Base-by-base conservation (phyloP, 129 eudicot species). In the Daucus carota region DNA sequence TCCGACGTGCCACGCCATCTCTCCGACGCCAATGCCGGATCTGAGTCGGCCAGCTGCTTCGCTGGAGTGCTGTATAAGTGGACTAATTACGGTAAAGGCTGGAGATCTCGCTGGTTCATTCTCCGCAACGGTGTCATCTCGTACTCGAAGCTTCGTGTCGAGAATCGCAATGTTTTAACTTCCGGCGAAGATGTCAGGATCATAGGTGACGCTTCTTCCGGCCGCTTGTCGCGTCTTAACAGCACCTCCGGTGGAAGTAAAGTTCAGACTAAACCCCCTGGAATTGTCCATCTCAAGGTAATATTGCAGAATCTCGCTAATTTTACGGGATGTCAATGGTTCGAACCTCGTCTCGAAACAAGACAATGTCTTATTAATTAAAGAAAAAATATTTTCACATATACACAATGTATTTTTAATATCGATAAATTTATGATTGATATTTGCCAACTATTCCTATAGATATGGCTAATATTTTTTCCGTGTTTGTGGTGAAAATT, bases 101-200 rank as follows among this genome's bases (percentile, higher is more conserved):
- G 98, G 98, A 91, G 96, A 92, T 90, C 96, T 76, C 78, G 98
- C 59, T 92, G 98, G 96, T 92, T 92, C 67, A 73, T 88, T 33
- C 67, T 92, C 72, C 90, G 88, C 0, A 84, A 88, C 77, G 98
- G 92, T 50, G 87, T 92, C 11, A 70, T 92, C 17, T 92, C 96
- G 0, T 92, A 92, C 80, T 86, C 96, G 0, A 92, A 92, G 81
- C 79, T 85, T 45, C 85, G 85, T 70, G 88, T 87, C 29, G 83
- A 86, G 18, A 83, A 65, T 59, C 81, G 84, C 26, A 31, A 46
- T 15, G 54, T 71, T 28, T 43, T 43, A n/a, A 45, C 85, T 10
- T 57, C 83, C 73, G 85, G 88, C 2, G 87, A 84, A 59, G 98
- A 92, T 70, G 85, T 90, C 20, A 78, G 88, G 34, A 77, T 92